phyloP scores from a whole-genome alignment of 371 early-diverging fungal species.

The Apophysomyces trapeziformis region DNA sequence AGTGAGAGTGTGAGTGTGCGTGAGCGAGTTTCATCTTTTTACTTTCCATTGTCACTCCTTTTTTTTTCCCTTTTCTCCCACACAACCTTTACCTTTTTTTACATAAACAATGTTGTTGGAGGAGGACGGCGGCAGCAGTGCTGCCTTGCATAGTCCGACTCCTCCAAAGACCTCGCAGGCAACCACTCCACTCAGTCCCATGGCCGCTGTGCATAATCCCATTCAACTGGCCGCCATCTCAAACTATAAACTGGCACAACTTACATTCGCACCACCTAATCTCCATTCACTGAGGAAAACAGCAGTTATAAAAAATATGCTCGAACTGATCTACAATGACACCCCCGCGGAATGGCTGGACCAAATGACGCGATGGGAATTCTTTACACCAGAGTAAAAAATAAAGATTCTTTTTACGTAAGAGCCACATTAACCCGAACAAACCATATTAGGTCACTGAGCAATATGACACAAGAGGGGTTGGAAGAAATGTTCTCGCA shows the following conservation, averaged over 20 bases:
- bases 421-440: slow-evolving; percentile 17
- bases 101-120: slow-evolving; percentile 5
- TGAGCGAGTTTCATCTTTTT: not conserved
- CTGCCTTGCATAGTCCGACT: slow-evolving; percentile 12
- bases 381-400: slow-evolving; percentile 56
- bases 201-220: slow-evolving; percentile 43
- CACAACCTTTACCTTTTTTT: not conserved
- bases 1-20: no score
- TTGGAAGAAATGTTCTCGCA: slow-evolving; percentile 51
- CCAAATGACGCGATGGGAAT: slow-evolving; percentile 60
- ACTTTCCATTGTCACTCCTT: not conserved
- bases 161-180: slow-evolving; percentile 5
- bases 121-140: slow-evolving; percentile 12
- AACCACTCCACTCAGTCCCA: slow-evolving; percentile 6
- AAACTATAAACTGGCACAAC: slow-evolving; percentile 59
- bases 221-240: slow-evolving; percentile 58
- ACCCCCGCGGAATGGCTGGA: slow-evolving; percentile 56
- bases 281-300: slow-evolving; percentile 51
- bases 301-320: slow-evolving; percentile 51
- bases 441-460: slow-evolving; percentile 38
- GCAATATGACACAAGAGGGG: slow-evolving; percentile 52
- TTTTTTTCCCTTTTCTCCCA: not conserved
- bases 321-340: slow-evolving; percentile 43
- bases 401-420: not conserved
- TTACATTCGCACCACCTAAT: slow-evolving; percentile 58